Conservation (phyloP, 805 yeast species). For the Saturnispora dispora region DNA sequence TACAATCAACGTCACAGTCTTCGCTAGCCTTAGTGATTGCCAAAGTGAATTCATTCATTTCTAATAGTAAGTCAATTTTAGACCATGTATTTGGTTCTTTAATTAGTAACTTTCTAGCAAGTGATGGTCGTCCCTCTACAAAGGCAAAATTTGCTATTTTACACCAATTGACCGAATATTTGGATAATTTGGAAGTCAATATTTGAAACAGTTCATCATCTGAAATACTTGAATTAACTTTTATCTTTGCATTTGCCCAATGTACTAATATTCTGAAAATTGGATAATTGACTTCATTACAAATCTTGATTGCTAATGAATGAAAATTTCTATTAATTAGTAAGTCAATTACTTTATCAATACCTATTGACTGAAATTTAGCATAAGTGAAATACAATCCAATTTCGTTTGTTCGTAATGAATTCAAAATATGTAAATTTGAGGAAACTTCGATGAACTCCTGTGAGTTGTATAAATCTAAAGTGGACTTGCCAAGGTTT, state of each 20-base stretch:
- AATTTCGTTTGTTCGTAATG: constrained; percentile 52
- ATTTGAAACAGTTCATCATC: constrained; percentile 56
- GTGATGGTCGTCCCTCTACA: constrained; percentile 68
- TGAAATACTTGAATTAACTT: constrained; percentile 38
- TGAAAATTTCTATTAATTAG: constrained; percentile 53
- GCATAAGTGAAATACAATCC: constrained; percentile 59
- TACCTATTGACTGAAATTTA: constrained; percentile 44
- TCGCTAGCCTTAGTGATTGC: constrained; percentile 63
- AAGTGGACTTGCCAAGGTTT: constrained; percentile 69
- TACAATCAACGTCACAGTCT: constrained; percentile 51
- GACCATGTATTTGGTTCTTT: constrained; percentile 56
- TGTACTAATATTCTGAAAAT: constrained; percentile 49
- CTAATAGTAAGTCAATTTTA: constrained; percentile 55
- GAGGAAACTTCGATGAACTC: constrained; percentile 56
- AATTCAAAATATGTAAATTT: constrained; percentile 57
- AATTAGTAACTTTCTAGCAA: constrained; percentile 60
- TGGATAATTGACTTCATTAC: constrained; percentile 40
- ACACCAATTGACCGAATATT: constrained; percentile 40
- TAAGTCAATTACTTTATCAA: constrained; percentile 46
- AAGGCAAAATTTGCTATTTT: constrained; percentile 56
- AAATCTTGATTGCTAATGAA: constrained; percentile 53
- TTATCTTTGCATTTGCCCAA: constrained; percentile 76
- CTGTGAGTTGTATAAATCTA: constrained; percentile 47
- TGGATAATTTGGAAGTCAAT: constrained; percentile 33
- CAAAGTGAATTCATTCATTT: constrained; percentile 51